phyloP scores from a whole-genome alignment of 2,329 filamentous ascomycete species.

The Cladophialophora exuberans region DNA sequence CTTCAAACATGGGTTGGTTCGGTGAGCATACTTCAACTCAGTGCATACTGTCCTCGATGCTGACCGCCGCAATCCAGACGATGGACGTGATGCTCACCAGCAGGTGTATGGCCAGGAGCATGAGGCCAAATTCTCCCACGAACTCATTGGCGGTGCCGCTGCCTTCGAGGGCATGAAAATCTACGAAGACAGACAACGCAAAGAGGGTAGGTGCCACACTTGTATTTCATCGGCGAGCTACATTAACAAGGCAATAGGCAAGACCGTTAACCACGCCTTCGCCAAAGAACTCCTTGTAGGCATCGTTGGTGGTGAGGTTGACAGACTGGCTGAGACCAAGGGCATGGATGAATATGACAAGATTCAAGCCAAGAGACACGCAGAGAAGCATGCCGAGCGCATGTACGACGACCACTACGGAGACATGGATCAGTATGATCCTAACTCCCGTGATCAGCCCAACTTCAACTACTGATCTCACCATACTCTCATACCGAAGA shows the following conservation, averaged over 20 bases:
- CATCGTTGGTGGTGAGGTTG: slow-evolving; percentile 73
- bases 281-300: slow-evolving; percentile 77
- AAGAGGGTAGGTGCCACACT: slow-evolving; percentile 58
- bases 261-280: slow-evolving; percentile 71
- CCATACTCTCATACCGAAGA: background rate
- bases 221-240: background rate
- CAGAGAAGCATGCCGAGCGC: slow-evolving; percentile 60
- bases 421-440: slow-evolving; percentile 57
- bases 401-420: slow-evolving; percentile 68
- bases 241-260: slow-evolving; percentile 52
- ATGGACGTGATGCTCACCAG: slow-evolving; percentile 58
- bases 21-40: slow-evolving; percentile 2
- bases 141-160: slow-evolving; percentile 74
- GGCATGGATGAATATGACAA: slow-evolving; percentile 64
- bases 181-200: slow-evolving; percentile 75
- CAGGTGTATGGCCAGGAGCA: slow-evolving; percentile 58
- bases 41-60: background rate
- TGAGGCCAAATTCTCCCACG: slow-evolving; percentile 69
- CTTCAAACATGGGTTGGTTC: slow-evolving; percentile 39
- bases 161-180: slow-evolving; percentile 80
- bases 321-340: slow-evolving; percentile 74
- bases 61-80: slow-evolving; percentile 42
- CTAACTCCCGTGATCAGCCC: slow-evolving; percentile 42
- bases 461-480: slow-evolving; percentile 37
- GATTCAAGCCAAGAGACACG: slow-evolving; percentile 62